Evolutionary conservation across 176 grass and related monocot genomes (phyloP), one percentile per base, ranked within the genome.

Genomic region (Phoenix roebelenii): DNA sequence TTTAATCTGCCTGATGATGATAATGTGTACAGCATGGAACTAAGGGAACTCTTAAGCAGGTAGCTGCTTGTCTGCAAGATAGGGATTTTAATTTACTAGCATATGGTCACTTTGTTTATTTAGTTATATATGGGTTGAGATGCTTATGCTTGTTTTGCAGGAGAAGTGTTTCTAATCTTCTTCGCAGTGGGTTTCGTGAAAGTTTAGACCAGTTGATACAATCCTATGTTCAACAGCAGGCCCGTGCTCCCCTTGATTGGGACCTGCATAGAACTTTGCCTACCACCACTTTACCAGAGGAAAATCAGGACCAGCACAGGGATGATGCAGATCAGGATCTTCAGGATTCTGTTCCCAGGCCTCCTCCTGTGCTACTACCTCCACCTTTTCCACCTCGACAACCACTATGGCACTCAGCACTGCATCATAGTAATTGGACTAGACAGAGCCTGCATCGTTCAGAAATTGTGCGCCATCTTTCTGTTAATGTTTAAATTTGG

Each of bases 121-220:
- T 44, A 25, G 53, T 80, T 49, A 65, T 22, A 20, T 67, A 53
- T 53, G 14, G 50, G 49, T 60, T 72, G 57, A 61, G 4, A 32
- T 58, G 70, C 18, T 39, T 52, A 24, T 15, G 22, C 51, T 61
- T 39, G 6, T 63, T 73, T 51, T 63, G 51, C 63, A 98, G 93
- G 84, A 83, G 93, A 77, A 98, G 93, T 39, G 93, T 98, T 25
- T 98, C 93, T 67, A 98, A 98, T 82, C 87, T 98, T 68, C 93
- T 98, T 58, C 86, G 74, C 56, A 98, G 89, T 74, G 93, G 81
- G 17, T 98, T 98, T 66, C 87, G 93, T 67, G 84, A 92, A 82
- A 98, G 88, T 72, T 82, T 98, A 74, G 93, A 98, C 67, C 84
- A 30, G 28, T 75, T 98, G 66, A 98, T 98, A 88, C 80, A 84